A percentile compares a stretch with the other conserved stretches of the same genome.
Evolutionary conservation across 345 rosid genomes (phyloP).

Genomic region (Populus nigra): DNA sequence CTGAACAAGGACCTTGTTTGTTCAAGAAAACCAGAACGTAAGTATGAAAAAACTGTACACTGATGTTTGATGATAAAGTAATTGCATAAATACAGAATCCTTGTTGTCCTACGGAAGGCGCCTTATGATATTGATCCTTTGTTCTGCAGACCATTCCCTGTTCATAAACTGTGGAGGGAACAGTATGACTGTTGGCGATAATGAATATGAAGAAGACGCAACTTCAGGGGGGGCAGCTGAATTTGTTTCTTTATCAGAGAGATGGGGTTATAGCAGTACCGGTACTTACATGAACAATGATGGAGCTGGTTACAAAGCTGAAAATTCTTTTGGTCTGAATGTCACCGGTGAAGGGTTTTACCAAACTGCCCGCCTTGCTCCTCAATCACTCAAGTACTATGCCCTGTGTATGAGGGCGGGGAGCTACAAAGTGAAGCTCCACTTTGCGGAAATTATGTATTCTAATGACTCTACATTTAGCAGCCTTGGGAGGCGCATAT

Average conservation of each 20-base stretch:
- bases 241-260: conserved; percentile 28
- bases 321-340: conserved; percentile 32
- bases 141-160: conserved; percentile 54
- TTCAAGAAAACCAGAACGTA: conserved; percentile 37
- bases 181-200: conserved; percentile 6
- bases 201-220: conserved; percentile 52
- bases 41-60: conserved; percentile 18
- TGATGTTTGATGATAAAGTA: neutral
- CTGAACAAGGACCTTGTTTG: conserved; percentile 67
- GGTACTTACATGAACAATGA: conserved; percentile 43
- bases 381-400: conserved; percentile 75
- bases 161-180: conserved; percentile 81
- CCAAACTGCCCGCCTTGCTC: conserved; percentile 63
- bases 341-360: conserved; percentile 39
- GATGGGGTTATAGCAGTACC: conserved; percentile 79
- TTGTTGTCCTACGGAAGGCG: neutral
- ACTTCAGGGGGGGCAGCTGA: conserved; percentile 32
- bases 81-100: neutral
- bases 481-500: conserved; percentile 69
- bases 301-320: neutral
- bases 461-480: conserved; percentile 42
- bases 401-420: conserved; percentile 63
- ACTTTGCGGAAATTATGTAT: conserved; percentile 87
- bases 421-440: conserved; percentile 61
- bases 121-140: neutral